Evolutionary conservation across 352 stramenopile species (phyloP), one percentile per base, ranked within the genome.

Genomic region (Ochromonadaceae sp.): DNA sequence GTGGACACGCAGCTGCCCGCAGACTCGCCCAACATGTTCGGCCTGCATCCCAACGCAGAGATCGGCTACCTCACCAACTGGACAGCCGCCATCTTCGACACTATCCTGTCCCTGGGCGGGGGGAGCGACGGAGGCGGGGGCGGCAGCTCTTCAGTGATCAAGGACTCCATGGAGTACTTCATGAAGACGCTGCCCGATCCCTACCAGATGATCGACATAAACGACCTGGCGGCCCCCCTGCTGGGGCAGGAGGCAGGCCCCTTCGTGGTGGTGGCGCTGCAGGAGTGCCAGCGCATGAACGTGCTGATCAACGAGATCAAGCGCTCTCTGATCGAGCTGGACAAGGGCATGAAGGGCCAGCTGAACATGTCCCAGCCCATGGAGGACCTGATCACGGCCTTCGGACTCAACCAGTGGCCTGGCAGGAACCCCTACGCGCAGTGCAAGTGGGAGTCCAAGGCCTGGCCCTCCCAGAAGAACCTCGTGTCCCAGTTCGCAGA

Each of bases 211-310:
- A 71, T 95, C 31, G 84, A 90, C 40, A 77, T 97, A 34, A 78
- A 84, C 25, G 82, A 91, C 35, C 69, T 78, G 30, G 88, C 85
- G 31, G 80, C 87, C 58, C 85, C 87, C 25, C 55, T 95, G 22
- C 73, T 96, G 52, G 84, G 84, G 60, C 82, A 88, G 31, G 81
- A 93, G 57, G 49, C 69, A 9, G 77, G 77, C 7, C 90, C 90
- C 9, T 96, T 95, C 63, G 85, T 96, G 1, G 81, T 96, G 14
- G 87, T 97, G 4, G 85, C 86, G 0, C 66, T 96, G 36, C 90
- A 97, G 74, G 90, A 95, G 67, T 95, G 86, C 74, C 81, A 76
- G 40, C 81, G 87, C 17, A 96, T 96, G 89, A 96, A 96, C 63
- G 80, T 79, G 12, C 73, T 96, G 34, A 69, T 96, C 9, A 78